These are phyloP conservation scores for Aspergillus nidulans DNA, from an alignment of 495 filamentous ascomycete species.

Conservation along the genomic window DNA sequence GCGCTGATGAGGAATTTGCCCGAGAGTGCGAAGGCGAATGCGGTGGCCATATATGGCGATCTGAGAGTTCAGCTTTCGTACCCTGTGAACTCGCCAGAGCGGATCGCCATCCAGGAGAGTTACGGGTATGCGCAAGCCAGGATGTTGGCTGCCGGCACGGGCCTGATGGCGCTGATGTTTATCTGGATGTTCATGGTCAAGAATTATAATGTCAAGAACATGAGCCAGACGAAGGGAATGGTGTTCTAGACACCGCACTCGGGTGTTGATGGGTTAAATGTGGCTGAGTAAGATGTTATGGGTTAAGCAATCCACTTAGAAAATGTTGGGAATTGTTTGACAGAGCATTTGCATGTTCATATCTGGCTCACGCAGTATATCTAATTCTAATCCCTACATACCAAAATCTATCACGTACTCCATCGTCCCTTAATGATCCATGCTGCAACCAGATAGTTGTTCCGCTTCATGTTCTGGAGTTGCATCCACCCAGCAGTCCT, in stretches of 20 bases:
- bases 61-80: conserved; percentile 52
- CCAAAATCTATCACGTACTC: no score
- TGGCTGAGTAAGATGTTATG: no score
- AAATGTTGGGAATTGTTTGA: no score
- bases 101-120: conserved; percentile 49
- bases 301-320: no score
- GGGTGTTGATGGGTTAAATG: no score
- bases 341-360: no score
- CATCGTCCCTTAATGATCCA: no score
- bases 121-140: conserved; percentile 53
- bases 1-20: conserved; percentile 55
- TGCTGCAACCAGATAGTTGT: no score
- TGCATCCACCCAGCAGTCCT: no score
- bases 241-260: conserved; percentile 27
- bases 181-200: conserved; percentile 44
- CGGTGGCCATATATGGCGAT: conserved; percentile 46
- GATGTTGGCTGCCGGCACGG: conserved; percentile 47
- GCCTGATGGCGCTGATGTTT: conserved; percentile 42
- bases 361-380: no score
- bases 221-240: conserved; percentile 35
- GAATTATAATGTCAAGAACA: conserved; percentile 51
- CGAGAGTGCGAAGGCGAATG: conserved; percentile 26
- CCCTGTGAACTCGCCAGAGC: conserved; percentile 40
- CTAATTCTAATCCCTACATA: no score
- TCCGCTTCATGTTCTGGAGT: no score